A percentile compares a stretch with the other conserved stretches of the same genome.
Evolutionary conservation across 2,329 filamentous ascomycete genomes (phyloP).

Genomic region (Aspergillus ruber): DNA sequence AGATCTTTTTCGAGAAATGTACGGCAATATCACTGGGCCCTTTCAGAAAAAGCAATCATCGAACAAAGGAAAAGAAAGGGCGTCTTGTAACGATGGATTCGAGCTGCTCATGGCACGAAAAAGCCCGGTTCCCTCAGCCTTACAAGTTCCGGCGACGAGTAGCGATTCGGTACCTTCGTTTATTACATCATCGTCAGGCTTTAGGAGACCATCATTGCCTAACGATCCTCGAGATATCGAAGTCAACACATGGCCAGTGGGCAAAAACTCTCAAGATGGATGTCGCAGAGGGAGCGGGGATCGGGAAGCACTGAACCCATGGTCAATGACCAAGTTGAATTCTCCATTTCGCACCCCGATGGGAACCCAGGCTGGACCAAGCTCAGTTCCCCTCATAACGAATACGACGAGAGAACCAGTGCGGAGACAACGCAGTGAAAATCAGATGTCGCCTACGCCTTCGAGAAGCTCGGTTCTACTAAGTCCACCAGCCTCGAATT

Average conservation of each 20-base stretch:
- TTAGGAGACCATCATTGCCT: not conserved
- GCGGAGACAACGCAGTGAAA: not conserved
- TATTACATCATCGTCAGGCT: not conserved
- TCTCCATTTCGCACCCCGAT: constrained; percentile 8
- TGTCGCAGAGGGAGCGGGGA: not conserved
- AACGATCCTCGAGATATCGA: not conserved
- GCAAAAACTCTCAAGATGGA: not conserved
- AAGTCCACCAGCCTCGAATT: constrained; percentile 13
- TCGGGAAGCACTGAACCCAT: constrained; percentile 26
- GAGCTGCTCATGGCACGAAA: constrained; percentile 17
- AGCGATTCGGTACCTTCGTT: not conserved
- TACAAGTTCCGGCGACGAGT: not conserved
- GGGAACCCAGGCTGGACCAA: not conserved
- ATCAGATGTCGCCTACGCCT: not conserved
- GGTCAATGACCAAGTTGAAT: constrained; percentile 30
- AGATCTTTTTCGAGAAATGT: constrained; percentile 24
- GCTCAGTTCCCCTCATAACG: not conserved
- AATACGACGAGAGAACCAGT: not conserved
- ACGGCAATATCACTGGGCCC: constrained; percentile 4
- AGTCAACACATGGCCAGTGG: not conserved
- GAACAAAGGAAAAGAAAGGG: constrained; percentile 3
- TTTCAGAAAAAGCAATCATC: not conserved
- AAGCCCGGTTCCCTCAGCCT: constrained; percentile 1
- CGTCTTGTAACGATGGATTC: constrained; percentile 7
- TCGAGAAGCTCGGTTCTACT: constrained; percentile 6